A percentile compares a stretch with the other conserved stretches of the same genome.
Evolutionary conservation across 495 filamentous ascomycete genomes (phyloP).

Genomic region (Lasiosphaeris hirsuta): DNA sequence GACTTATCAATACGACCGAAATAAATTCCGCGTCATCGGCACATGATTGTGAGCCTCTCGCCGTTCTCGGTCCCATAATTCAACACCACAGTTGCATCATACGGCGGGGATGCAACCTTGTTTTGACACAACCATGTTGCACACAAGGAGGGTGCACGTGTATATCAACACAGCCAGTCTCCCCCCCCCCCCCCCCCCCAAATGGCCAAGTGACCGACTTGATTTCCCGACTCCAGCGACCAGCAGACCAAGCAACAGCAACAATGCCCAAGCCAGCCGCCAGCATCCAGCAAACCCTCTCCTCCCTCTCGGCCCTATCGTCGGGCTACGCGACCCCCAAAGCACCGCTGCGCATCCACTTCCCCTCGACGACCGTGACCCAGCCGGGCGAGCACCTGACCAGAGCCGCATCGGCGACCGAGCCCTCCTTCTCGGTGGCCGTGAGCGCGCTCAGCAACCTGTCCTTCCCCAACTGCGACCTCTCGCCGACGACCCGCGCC

Average conservation of each 20-base stretch:
- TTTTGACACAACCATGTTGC: too few relatives aligned
- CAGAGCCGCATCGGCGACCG: slow-evolving; percentile 8
- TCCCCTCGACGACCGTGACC: slow-evolving; percentile 20
- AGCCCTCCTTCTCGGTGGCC: slow-evolving; percentile 25
- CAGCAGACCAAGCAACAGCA: slow-evolving; percentile 12
- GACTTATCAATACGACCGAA: too few relatives aligned
- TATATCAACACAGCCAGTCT: too few relatives aligned
- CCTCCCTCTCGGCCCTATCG: slow-evolving; percentile 11
- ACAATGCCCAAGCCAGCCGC: slow-evolving; percentile 23
- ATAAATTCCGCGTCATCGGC: too few relatives aligned
- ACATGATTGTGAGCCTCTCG: too few relatives aligned
- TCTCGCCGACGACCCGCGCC: slow-evolving; percentile 16
- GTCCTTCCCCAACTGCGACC: slow-evolving; percentile 22
- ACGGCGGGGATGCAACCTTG: too few relatives aligned
- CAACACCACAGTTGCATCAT: too few relatives aligned
- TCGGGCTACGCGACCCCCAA: slow-evolving; percentile 1
- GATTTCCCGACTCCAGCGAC: too few relatives aligned
- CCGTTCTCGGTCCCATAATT: too few relatives aligned
- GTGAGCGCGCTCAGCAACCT: slow-evolving; percentile 20
- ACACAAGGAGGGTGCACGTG: too few relatives aligned
- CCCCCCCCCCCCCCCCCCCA: too few relatives aligned
- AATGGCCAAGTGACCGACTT: too few relatives aligned
- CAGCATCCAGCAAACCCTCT: slow-evolving; percentile 16
- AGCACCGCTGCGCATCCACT: slow-evolving; percentile 27
- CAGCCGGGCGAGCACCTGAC: slow-evolving; percentile 17